These are phyloP conservation scores for Cercospora berteroae DNA, from an alignment of 2,329 filamentous ascomycete species.

Conservation along the genomic window DNA sequence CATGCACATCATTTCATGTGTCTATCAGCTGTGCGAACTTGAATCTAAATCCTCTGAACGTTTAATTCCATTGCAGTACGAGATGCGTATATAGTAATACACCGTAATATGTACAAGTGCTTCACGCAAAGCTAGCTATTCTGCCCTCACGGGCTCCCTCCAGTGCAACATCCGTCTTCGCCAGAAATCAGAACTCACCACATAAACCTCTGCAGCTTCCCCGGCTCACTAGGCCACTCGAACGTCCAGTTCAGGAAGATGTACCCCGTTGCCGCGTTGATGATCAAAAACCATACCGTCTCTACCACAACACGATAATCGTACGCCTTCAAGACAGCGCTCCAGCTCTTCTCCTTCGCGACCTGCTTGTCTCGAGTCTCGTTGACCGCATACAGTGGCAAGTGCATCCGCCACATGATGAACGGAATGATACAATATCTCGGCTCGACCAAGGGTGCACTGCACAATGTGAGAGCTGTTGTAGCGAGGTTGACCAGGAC, in stretches of 20 bases:
- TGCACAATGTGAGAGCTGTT: conserved; percentile 74
- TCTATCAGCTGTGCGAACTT: neutral
- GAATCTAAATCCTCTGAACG: neutral
- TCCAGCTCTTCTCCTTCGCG: conserved; percentile 1
- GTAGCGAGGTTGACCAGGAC: conserved; percentile 64
- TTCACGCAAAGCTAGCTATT: neutral
- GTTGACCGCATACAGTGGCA: conserved; percentile 52
- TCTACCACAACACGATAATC: conserved; percentile 57
- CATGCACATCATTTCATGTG: neutral
- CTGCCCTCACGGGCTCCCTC: neutral
- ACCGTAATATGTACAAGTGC: neutral
- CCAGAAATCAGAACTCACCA: conserved; percentile 54
- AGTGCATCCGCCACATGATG: conserved; percentile 84
- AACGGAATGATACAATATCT: conserved; percentile 95
- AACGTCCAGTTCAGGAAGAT: conserved; percentile 69
- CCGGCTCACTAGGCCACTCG: conserved; percentile 62
- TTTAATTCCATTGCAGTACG: neutral
- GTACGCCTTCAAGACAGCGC: conserved; percentile 29
- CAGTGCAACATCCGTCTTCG: neutral
- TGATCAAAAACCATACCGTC: conserved; percentile 64
- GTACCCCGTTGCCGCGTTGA: conserved; percentile 67
- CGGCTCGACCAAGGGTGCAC: conserved; percentile 89
- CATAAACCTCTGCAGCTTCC: conserved; percentile 72
- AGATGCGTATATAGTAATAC: neutral
- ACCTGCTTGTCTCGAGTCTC: conserved; percentile 4